Evolutionary conservation across 305 asterid species (phyloP), one percentile per base, ranked within the genome.

Genomic region (Fraxinus paxiana): DNA sequence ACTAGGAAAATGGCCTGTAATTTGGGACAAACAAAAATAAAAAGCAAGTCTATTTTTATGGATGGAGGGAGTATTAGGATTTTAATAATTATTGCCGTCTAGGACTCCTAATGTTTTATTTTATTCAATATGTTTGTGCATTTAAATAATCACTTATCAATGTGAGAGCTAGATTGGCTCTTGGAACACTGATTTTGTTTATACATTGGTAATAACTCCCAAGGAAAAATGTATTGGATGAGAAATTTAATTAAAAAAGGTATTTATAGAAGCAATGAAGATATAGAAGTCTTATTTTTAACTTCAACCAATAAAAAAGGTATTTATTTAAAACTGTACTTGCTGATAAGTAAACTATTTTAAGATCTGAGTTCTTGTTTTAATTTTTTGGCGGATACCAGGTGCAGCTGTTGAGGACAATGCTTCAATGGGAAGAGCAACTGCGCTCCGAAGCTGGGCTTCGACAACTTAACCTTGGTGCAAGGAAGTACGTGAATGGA

Each of bases 361-460:
- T 2, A 28, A 43, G 73, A 26, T 43, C 46, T 35, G 31, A 12
- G 9, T 38, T 61, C 30, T 12, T 6, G 10, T 61, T 24, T 37
- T n/a, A 43, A n/a, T 35, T 59, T 76, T 43, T n/a, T 9, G 46
- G 20, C 22, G 81, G 74, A 69, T 46, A 82, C 79, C 83, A 93
- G 97, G 94, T 95, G 24, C 90, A 87, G 77, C 87, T 95, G 76
- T 88, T 95, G 81, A 89, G 99, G 82, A 93, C 98, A 30, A 95
- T 95, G 98, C 99, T 95, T 77, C 97, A 95, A 43, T 95, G 99
- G 99, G 98, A 95, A 86, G 97, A 93, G 87, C 96, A 95, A 83
- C 89, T 95, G 74, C 91, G 92, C 6, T 87, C 94, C 4, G 96
- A 93, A 84, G 96, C 95, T 71, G 93, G 97, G 71, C 65, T 90